Base-by-base conservation (phyloP, 2,329 filamentous ascomycete genomes). In the Pyrenophora graminea region DNA sequence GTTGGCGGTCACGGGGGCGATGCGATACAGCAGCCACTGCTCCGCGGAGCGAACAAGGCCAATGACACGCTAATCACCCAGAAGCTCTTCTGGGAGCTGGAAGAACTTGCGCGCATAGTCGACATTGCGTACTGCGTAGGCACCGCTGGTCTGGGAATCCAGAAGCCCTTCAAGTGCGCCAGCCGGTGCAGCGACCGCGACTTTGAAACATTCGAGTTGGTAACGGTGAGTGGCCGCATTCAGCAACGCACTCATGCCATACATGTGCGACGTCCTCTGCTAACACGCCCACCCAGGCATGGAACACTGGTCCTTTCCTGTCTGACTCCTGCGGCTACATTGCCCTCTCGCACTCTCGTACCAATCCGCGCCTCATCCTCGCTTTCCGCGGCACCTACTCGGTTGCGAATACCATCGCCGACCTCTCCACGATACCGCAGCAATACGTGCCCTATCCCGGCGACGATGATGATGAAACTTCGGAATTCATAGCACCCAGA, bases 311-410 rank as follows among this genome's bases (percentile, higher is more conserved):
- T 0, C 81, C 87, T 9, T 78, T 97, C 25, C 80, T 97, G 66
- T 89, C 87, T 55, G 94, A 97, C 73, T 95, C 90, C 61, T 97
- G 91, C 73, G 94, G 94, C 54, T 99, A 96, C 74, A 86, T 97
- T 49, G 92, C 90, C 0, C 77, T 97, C n/a, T 92, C 94, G 56
- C 89, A 95, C 67, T 61, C 75, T 3, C 82, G 82, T 2, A 77
- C 76, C 4, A 71, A 76, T 17, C 80, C 81, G 39, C 81, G 86
- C 51, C 89, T 99, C 49, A 79, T 97, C 39, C 83, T 97, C 32
- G 92, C 91, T 7, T 97, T 97, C 67, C 86, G 94, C 39, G 94
- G 94, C 19, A 97, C 94, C 12, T 97, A 97, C 74, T 96, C 91
- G 60, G 82, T 99, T 64, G 83, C 91, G 45, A 96, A 97, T 71